Percentiles rank a stretch among this genome's conserved stretches.
These are phyloP conservation scores for Galerina marginata DNA, from an alignment of 768 basidiomycete genomes.

Conservation along the genomic window DNA sequence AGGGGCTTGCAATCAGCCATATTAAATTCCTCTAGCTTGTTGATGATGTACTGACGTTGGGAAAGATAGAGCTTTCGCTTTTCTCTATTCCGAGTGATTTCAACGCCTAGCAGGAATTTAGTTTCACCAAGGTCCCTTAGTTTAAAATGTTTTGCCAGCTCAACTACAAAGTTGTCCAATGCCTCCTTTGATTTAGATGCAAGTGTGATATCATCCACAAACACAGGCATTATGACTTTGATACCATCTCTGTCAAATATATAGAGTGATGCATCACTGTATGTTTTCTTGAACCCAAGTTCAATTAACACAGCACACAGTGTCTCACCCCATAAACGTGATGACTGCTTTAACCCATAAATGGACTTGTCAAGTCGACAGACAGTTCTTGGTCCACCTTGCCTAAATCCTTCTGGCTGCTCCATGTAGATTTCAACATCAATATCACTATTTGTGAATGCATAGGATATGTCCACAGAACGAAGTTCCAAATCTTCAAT, in stretches of 20 bases:
- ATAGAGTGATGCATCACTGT: slow-evolving; percentile 16
- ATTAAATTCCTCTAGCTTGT: slow-evolving; percentile 19
- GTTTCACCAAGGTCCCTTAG: slow-evolving; percentile 3
- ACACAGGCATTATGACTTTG: slow-evolving; percentile 29
- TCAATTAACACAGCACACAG: neutral
- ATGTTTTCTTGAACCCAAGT: slow-evolving; percentile 9
- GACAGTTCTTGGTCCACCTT: no score
- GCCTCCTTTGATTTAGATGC: slow-evolving; percentile 1
- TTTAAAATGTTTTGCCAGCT: slow-evolving; percentile 3
- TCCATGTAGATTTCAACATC: no score
- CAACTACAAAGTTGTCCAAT: neutral
- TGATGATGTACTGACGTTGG: neutral
- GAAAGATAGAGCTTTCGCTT: neutral
- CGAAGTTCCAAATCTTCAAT: no score
- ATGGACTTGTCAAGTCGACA: no score
- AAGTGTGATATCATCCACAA: slow-evolving; percentile 18
- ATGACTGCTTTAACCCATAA: no score
- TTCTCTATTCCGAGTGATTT: neutral
- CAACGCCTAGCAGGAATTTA: slow-evolving; percentile 1
- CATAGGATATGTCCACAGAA: no score
- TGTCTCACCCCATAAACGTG: neutral
- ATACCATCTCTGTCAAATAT: slow-evolving; percentile 33
- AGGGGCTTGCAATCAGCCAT: slow-evolving; percentile 35
- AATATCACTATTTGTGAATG: no score
- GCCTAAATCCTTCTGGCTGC: no score